These are phyloP conservation scores for Actinomucor elegans DNA, from an alignment of 371 early-diverging fungal species.

Conservation along the genomic window DNA sequence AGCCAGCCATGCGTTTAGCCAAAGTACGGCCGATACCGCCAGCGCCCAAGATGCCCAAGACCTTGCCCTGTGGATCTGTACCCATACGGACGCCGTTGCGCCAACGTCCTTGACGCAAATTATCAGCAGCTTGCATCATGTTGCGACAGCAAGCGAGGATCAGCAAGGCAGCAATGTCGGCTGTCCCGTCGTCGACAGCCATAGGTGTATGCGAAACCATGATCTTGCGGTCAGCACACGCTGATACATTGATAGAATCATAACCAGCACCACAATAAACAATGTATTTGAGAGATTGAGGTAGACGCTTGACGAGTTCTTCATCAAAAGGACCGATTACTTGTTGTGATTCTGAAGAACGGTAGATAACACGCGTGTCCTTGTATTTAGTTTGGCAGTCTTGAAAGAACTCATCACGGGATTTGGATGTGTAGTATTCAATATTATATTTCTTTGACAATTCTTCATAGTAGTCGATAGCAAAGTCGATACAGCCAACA, in stretches of 20 bases:
- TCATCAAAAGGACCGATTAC: slow-evolving; percentile 33
- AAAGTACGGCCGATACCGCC: slow-evolving; percentile 64
- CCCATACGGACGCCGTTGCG: slow-evolving; percentile 48
- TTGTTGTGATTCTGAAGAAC: slow-evolving; percentile 22
- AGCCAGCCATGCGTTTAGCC: slow-evolving; percentile 55
- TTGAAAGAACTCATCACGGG: slow-evolving; percentile 37
- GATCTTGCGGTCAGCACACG: slow-evolving; percentile 34
- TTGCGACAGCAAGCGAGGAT: slow-evolving; percentile 52
- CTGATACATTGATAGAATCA: slow-evolving; percentile 38
- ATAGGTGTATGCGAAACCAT: slow-evolving; percentile 44
- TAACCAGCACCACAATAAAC: slow-evolving; percentile 43
- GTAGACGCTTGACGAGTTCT: slow-evolving; percentile 34
- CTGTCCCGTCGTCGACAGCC: slow-evolving; percentile 53
- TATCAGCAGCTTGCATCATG: slow-evolving; percentile 39
- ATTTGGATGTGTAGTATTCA: slow-evolving; percentile 26
- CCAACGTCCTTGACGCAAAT: slow-evolving; percentile 51
- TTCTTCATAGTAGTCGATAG: slow-evolving; percentile 23
- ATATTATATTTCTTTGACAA: slow-evolving; percentile 21
- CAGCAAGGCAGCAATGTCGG: slow-evolving; percentile 53
- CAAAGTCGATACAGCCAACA: slow-evolving; percentile 38
- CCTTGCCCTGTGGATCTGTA: slow-evolving; percentile 48
- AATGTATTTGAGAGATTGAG: slow-evolving; percentile 31
- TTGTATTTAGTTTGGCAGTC: slow-evolving; percentile 38
- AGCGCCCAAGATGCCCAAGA: slow-evolving; percentile 59
- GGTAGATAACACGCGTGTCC: slow-evolving; percentile 27